Base-by-base conservation (phyloP, 306 rosid genomes). In the Vigna trinervia region DNA sequence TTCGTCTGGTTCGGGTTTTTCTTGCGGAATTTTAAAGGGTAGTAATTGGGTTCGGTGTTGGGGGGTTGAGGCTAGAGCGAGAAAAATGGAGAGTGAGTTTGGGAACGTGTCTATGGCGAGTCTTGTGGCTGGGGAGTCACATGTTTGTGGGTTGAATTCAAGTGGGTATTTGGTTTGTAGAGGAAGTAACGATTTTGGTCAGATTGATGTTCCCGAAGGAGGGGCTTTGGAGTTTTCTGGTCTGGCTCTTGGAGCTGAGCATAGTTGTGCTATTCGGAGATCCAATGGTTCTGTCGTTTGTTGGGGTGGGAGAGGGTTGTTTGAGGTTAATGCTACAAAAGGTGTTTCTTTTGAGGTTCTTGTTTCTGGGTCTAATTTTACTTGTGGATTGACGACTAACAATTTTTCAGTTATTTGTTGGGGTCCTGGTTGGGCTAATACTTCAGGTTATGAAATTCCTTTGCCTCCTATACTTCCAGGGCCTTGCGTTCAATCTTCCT, bases 1-100 rank as follows among this genome's bases (percentile, higher is more conserved):
- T 60, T 86, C 99, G 68, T 95, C 99, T 67, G 99, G 99, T 85
- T 79, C 77, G 46, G 94, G 88, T 0, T 95, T 92, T 78, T 82
- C 98, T 80, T 95, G 99, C 48, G 99, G 99, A 8, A 85, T 92
- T 66, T 6, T 69, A 78, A 84, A 30, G 43, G 48, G 14, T 19
- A 57, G 2, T 47, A 34, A 38, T 17, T 48, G 28, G 22, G 88
- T 95, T 75, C 86, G 58, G 5, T 95, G 99, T 76, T 90, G 96
- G 95, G 99, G 99, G 13, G 43, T 67, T 12, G 69, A 5, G 11
- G 56, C 83, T 4, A 19, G 79, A 6, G 82, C 85, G n/a, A 41
- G 10, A 2, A 64, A 0, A 12, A 88, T 91, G 41, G 83, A 86
- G 80, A 52, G 4, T 12, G 92, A 32, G 53, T 89, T 95, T 50